Conservation (phyloP, 345 rosid species). For the Eucalyptus tenuipes region DNA sequence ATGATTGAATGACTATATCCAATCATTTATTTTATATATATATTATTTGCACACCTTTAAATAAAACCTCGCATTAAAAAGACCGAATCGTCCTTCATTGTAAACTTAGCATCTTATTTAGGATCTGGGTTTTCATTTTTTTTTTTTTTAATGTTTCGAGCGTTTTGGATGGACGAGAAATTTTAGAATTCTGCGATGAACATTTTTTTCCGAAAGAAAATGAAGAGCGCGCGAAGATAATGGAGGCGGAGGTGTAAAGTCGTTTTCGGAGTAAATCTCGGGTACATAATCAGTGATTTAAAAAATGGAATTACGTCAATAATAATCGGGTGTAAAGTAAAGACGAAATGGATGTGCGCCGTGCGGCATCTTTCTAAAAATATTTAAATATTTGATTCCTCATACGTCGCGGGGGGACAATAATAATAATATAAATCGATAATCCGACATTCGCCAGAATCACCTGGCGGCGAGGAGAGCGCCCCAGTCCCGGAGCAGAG, state of each 20-base stretch:
- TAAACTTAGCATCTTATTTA: not conserved
- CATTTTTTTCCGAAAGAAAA: not conserved
- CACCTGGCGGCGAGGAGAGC: not conserved
- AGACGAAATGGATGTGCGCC: not conserved
- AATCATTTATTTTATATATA: fast-evolving
- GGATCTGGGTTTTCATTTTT: not conserved
- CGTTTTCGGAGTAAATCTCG: not conserved
- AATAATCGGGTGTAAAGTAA: not conserved
- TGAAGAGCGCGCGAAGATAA: not conserved
- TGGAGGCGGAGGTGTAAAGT: not conserved
- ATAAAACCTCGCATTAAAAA: not conserved
- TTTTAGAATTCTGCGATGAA: not conserved
- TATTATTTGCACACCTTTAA: not conserved
- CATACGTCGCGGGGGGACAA: not conserved
- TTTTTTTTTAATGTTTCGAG: not conserved
- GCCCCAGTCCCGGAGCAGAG: no score
- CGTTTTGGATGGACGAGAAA: not conserved
- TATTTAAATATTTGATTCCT: not conserved
- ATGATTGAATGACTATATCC: fast-evolving
- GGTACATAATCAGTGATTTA: no score
- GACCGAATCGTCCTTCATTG: not conserved
- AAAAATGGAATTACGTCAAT: not conserved
- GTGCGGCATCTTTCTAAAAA: not conserved
- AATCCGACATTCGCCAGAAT: not conserved
- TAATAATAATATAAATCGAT: not conserved